Evolutionary conservation across 345 rosid species (phyloP).

Genomic region (Euclidium syriacum): DNA sequence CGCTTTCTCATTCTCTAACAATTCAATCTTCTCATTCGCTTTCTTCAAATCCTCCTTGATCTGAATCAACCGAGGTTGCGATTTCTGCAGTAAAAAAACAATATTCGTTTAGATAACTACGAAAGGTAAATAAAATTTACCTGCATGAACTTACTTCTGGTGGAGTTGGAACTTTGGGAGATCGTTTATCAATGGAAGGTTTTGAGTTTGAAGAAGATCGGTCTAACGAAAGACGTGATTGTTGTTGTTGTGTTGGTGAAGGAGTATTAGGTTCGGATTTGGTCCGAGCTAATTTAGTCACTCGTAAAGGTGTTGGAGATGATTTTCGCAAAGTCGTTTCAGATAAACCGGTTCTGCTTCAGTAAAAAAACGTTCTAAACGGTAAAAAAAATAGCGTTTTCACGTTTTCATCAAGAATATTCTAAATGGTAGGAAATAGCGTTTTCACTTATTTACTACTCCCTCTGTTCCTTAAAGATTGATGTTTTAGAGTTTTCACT

Average conservation of each 20-base stretch:
- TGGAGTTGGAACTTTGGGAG: slow-evolving; percentile 54
- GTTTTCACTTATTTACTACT: no score
- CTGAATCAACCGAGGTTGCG: slow-evolving; percentile 53
- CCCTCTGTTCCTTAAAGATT: no score
- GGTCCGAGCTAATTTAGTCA: slow-evolving; percentile 47
- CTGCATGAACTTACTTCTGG: no score
- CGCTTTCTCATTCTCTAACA: slow-evolving; percentile 69
- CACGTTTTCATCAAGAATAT: slow-evolving; percentile 14
- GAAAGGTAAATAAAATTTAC: no score
- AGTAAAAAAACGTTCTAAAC: no score
- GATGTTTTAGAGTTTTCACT: no score
- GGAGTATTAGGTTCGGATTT: slow-evolving; percentile 58
- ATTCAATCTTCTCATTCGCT: slow-evolving; percentile 63
- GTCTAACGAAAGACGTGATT: slow-evolving; percentile 49
- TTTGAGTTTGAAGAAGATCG: slow-evolving; percentile 57
- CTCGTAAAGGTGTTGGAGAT: slow-evolving; percentile 63
- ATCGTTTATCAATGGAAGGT: slow-evolving; percentile 53
- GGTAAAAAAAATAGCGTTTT: no score
- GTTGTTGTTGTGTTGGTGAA: slow-evolving; percentile 50
- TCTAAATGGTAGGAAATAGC: no score
- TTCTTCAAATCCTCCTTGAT: slow-evolving; percentile 83
- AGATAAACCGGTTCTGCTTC: slow-evolving; percentile 55
- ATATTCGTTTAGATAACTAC: no score
- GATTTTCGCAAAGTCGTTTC: slow-evolving; percentile 51
- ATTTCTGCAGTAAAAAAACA: not conserved